phyloP scores from a whole-genome alignment of 768 basidiomycete genomes.

The Phaeotremella fagi region DNA sequence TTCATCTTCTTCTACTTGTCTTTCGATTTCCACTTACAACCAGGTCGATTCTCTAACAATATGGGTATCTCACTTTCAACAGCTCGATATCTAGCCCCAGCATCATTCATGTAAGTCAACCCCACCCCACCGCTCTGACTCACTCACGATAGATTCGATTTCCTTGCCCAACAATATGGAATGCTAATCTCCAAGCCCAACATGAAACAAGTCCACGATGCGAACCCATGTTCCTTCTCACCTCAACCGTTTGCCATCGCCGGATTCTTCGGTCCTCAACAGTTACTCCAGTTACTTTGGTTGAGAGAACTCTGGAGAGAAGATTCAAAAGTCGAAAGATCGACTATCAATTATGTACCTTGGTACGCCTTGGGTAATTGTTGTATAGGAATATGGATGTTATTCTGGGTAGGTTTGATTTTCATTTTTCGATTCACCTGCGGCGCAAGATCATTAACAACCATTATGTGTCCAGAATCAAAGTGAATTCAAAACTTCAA shows the following conservation, averaged over 20 bases:
- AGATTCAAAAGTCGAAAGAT: constrained; percentile 26
- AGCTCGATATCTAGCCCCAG: constrained; percentile 31
- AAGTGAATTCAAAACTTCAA: constrained; percentile 38
- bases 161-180: constrained; percentile 34
- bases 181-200: constrained; percentile 36
- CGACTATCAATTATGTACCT: constrained; percentile 24
- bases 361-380: constrained; percentile 41
- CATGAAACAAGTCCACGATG: constrained; percentile 44
- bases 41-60: constrained; percentile 5
- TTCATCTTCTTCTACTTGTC: neutral
- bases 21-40: neutral
- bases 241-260: constrained; percentile 44
- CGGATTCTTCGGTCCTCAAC: constrained; percentile 42
- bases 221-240: constrained; percentile 37
- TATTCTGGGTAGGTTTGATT: constrained; percentile 45
- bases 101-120: constrained; percentile 27
- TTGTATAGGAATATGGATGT: constrained; percentile 42
- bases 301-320: constrained; percentile 34
- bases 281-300: constrained; percentile 43
- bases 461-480: constrained; percentile 20
- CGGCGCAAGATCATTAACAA: no score
- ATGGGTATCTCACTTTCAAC: constrained; percentile 44
- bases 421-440: neutral
- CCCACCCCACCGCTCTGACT: neutral
- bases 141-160: constrained; percentile 25